A percentile compares a stretch with the other conserved stretches of the same genome.
Evolutionary conservation across 2,329 filamentous ascomycete species (phyloP).

Genomic region (Diaporthe vexans): DNA sequence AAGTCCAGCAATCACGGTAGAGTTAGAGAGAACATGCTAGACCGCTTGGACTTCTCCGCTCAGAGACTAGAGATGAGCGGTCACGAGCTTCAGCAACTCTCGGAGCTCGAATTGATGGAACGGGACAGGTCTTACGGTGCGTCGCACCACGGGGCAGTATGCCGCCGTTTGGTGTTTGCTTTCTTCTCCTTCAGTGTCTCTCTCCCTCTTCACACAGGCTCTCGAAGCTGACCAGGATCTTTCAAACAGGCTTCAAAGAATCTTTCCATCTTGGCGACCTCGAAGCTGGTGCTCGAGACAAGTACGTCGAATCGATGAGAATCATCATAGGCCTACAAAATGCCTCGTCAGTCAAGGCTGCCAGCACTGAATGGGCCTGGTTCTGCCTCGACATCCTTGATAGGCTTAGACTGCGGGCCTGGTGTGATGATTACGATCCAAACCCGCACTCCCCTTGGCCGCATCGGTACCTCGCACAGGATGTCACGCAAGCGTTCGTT

Average conservation of each 20-base stretch:
- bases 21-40: background rate
- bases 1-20: background rate
- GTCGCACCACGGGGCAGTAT: background rate
- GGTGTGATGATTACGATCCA: constrained; percentile 45
- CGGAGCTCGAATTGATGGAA: constrained; percentile 14
- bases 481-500: constrained; percentile 54
- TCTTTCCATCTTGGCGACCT: constrained; percentile 60
- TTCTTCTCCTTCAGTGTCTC: no score
- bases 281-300: constrained; percentile 54
- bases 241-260: constrained; percentile 54
- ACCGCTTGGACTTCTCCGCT: constrained; percentile 23
- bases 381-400: constrained; percentile 47
- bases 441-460: constrained; percentile 46
- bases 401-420: constrained; percentile 47
- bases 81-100: constrained; percentile 5
- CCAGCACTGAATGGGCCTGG: constrained; percentile 47
- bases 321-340: constrained; percentile 52
- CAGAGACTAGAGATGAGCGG: constrained; percentile 25
- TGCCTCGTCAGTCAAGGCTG: constrained; percentile 40
- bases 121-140: constrained; percentile 14
- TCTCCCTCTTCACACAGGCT: background rate
- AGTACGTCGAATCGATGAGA: constrained; percentile 53
- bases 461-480: constrained; percentile 55
- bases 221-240: background rate
- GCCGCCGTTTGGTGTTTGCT: background rate